These are phyloP conservation scores for Paspalum notatum DNA, from an alignment of 176 grass and related monocot genomes.

Conservation along the genomic window DNA sequence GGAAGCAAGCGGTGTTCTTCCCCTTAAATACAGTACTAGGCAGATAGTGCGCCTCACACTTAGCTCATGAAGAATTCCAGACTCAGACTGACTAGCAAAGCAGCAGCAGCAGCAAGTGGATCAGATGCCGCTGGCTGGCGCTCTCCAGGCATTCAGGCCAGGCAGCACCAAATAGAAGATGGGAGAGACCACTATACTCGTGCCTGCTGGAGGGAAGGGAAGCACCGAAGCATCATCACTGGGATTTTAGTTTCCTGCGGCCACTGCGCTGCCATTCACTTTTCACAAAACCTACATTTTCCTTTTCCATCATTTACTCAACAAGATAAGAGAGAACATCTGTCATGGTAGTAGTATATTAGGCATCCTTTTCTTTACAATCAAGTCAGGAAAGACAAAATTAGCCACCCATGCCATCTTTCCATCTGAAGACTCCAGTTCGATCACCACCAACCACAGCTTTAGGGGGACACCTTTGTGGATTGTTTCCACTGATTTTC, in stretches of 20 bases:
- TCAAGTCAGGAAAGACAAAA: background rate
- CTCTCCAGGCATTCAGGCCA: no score
- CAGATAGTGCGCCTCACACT: no score
- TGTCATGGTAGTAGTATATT: background rate
- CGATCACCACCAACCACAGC: background rate
- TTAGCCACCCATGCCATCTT: background rate
- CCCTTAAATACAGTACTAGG: no score
- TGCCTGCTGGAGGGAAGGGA: constrained; percentile 17
- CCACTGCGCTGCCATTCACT: background rate
- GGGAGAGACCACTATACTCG: constrained; percentile 2
- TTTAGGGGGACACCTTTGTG: constrained; percentile 9
- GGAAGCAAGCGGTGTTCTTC: no score
- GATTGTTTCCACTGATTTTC: background rate
- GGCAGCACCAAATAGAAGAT: no score
- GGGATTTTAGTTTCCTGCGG: background rate
- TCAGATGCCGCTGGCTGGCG: no score
- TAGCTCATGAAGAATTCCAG: no score
- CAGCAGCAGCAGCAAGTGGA: no score
- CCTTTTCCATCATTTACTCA: background rate
- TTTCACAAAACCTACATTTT: background rate
- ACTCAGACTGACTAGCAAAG: no score
- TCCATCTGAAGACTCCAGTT: background rate
- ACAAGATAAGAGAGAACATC: background rate
- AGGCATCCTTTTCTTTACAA: constrained; percentile 16
- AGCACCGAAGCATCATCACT: constrained; percentile 12